These are phyloP conservation scores for Geotrichum cucujoidarum DNA, from an alignment of 1,139 yeast species.

Conservation along the genomic window DNA sequence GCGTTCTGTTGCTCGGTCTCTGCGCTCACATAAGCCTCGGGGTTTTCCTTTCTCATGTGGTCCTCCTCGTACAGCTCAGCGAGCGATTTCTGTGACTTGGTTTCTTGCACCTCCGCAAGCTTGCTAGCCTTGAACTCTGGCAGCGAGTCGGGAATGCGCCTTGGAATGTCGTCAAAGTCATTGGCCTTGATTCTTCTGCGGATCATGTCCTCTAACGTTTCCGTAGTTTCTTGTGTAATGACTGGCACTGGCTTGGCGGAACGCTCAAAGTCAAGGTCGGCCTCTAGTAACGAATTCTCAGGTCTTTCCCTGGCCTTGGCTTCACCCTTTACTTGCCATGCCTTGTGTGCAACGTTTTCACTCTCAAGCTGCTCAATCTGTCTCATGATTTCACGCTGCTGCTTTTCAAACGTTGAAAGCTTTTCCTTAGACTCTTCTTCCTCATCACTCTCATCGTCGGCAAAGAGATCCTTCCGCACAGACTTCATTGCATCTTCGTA, in stretches of 20 bases:
- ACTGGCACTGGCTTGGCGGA: slow-evolving; percentile 85
- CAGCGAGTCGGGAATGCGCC: slow-evolving; percentile 58
- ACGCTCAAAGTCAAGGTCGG: slow-evolving; percentile 66
- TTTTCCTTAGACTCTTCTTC: slow-evolving; percentile 35
- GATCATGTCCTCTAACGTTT: slow-evolving; percentile 80
- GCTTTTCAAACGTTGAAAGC: slow-evolving; percentile 77
- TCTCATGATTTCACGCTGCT: slow-evolving; percentile 66
- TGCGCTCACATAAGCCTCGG: slow-evolving; percentile 36
- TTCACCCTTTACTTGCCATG: slow-evolving; percentile 95
- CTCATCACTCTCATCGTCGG: slow-evolving; percentile 39
- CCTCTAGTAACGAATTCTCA: slow-evolving; percentile 64
- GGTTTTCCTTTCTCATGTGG: slow-evolving; percentile 46
- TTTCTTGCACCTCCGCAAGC: slow-evolving; percentile 67
- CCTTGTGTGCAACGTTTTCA: slow-evolving; percentile 84
- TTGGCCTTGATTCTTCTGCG: slow-evolving; percentile 68
- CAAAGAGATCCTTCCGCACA: slow-evolving; percentile 56
- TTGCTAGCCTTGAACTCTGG: slow-evolving; percentile 49
- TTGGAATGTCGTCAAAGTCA: slow-evolving; percentile 81
- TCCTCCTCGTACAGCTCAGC: slow-evolving; percentile 93
- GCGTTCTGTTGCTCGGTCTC: slow-evolving; percentile 59
- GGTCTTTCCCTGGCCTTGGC: slow-evolving; percentile 79
- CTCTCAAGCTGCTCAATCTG: slow-evolving; percentile 78
- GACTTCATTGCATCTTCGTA: slow-evolving; percentile 49
- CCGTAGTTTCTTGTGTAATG: slow-evolving; percentile 83
- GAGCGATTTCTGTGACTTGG: slow-evolving; percentile 78